Conservation (phyloP, 768 basidiomycete genomes). For the Nidularia sp. region DNA sequence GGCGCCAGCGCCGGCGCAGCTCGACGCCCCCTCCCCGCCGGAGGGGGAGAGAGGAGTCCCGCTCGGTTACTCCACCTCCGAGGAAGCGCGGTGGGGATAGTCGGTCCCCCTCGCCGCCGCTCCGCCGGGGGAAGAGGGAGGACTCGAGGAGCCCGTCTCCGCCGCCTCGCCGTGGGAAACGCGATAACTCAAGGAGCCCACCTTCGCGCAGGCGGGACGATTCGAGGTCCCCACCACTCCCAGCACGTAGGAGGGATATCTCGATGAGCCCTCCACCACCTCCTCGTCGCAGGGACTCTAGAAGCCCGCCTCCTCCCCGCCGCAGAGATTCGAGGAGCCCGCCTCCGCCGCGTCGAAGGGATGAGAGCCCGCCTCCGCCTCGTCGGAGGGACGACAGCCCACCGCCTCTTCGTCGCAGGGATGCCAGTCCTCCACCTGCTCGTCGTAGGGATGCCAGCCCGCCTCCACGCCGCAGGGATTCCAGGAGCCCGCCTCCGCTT, state of each 20-base stretch:
- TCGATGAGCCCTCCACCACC: background rate
- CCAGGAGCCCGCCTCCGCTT: background rate
- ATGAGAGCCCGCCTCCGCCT: background rate
- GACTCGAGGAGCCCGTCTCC: slow-evolving; percentile 7
- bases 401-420: background rate
- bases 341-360: background rate
- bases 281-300: background rate
- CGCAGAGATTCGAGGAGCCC: background rate
- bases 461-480: background rate
- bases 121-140: slow-evolving; percentile 13
- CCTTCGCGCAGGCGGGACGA: background rate
- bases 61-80: slow-evolving; percentile 8
- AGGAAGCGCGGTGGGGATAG: slow-evolving; percentile 13
- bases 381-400: background rate
- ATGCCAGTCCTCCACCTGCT: background rate
- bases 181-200: slow-evolving; percentile 1
- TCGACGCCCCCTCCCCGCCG: slow-evolving; percentile 16
- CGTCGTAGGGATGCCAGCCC: background rate
- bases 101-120: slow-evolving; percentile 14
- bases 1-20: slow-evolving; percentile 19
- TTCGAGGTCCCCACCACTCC: background rate
- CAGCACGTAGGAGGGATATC: background rate
- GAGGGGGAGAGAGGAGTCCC: slow-evolving; percentile 12
- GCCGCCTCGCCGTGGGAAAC: slow-evolving; percentile 8
- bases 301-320: background rate